Base-by-base conservation (phyloP, 1,139 yeast genomes). In the Debaryomycetaceae sp. region DNA sequence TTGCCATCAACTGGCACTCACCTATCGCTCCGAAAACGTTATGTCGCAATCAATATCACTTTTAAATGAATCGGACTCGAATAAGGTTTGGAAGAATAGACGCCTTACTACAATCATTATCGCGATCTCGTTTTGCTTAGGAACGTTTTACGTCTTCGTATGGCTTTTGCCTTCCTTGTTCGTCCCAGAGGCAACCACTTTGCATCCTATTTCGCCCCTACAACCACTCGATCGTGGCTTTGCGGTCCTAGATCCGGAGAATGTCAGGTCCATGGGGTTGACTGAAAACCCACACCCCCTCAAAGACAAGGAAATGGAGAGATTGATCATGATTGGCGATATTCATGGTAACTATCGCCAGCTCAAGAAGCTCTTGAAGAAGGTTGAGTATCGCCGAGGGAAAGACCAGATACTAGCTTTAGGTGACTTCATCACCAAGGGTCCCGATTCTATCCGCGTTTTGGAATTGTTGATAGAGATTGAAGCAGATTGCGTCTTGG, bases 371-470 rank as follows among this genome's bases (percentile, higher is more conserved):
- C 57, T 87, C 27, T 51, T 86, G 33, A 42, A 53, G 13, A 60
- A 62, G 35, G 34, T 64, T 7, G 49, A 67, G 5, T 80, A 60
- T 45, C 53, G 69, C 38, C 37, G 47, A 2, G 43, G 54, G 12
- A 43, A 44, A 4, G 94, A 82, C 44, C 71, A 73, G 31, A 56
- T 83, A n/a, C 51, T 83, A 4, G 58, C 86, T 22, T 53, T 86
- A 18, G 97, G 97, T 3, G 97, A 87, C 47, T 82, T 86, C 49
- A 63, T 82, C 19, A 67, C 87, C 32, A 87, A 86, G 49, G 97
- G 97, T 0, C 79, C 82, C 1, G 74, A 80, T 36, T 80, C 94
- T 1, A 37, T 70, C 11, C 72, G 68, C 30, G 83, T 85, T 4
- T 49, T 85, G 18, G 79, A 85, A 34, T 77, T 56, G 41, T 76